Evolutionary conservation across 2,329 filamentous ascomycete species (phyloP).

Genomic region (Capronia coronata): DNA sequence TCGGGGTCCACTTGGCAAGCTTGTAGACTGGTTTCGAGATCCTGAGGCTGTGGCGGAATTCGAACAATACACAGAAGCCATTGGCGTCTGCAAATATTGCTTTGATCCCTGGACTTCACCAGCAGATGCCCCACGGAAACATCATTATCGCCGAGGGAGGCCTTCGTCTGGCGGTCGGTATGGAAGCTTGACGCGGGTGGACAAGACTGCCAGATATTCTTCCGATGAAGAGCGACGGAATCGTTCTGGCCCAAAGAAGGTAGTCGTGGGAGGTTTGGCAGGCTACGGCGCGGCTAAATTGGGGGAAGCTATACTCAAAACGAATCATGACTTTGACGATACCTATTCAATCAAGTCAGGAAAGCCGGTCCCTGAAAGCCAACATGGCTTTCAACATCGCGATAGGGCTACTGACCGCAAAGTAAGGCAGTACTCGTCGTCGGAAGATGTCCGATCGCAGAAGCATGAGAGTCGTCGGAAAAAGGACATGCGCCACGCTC

Average conservation of each 20-base stretch:
- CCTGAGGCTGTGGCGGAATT: constrained; percentile 59
- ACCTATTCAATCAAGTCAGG: constrained; percentile 55
- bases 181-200: constrained; percentile 43
- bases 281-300: constrained; percentile 49
- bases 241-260: constrained; percentile 44
- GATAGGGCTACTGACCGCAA: constrained; percentile 32
- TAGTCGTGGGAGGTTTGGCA: constrained; percentile 48
- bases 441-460: constrained; percentile 33
- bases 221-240: constrained; percentile 43
- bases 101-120: constrained; percentile 55
- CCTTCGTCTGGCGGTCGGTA: constrained; percentile 31
- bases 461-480: constrained; percentile 30
- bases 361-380: constrained; percentile 33
- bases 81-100: constrained; percentile 59
- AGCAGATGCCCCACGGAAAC: constrained; percentile 54
- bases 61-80: constrained; percentile 62
- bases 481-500: constrained; percentile 5
- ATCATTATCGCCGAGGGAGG: constrained; percentile 45
- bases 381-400: constrained; percentile 28
- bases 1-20: constrained; percentile 49
- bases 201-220: constrained; percentile 56
- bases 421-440: constrained; percentile 40
- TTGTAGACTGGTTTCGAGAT: constrained; percentile 57
- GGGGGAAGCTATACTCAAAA: constrained; percentile 49
- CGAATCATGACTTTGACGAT: constrained; percentile 52